These are phyloP conservation scores for Zygoascus biomembranicola DNA, from an alignment of 805 yeast species.

Conservation along the genomic window DNA sequence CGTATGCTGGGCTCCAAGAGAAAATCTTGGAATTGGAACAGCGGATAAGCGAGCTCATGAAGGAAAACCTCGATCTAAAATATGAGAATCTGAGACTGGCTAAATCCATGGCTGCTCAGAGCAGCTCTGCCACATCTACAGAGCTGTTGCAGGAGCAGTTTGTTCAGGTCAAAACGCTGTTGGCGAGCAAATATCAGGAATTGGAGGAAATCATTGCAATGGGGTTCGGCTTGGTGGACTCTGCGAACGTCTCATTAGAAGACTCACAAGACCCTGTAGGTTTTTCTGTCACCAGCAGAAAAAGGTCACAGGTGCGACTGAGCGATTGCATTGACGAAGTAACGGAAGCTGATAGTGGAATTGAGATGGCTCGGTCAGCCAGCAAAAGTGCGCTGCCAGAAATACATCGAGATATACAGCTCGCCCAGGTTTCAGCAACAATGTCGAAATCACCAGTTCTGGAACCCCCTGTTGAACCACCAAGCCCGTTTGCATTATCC, in stretches of 20 bases:
- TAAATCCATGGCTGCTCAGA: conserved; percentile 2
- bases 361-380: not conserved
- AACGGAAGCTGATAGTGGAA: not conserved
- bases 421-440: not conserved
- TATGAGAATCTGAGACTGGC: conserved; percentile 14
- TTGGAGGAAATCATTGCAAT: conserved; percentile 7
- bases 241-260: not conserved
- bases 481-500: not conserved
- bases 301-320: not conserved
- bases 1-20: conserved; percentile 36
- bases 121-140: not conserved
- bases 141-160: not conserved
- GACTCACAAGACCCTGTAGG: not conserved
- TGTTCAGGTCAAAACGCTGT: conserved; percentile 3
- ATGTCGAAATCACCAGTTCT: not conserved
- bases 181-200: conserved; percentile 10
- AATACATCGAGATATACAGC: too few species aligned
- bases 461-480: not conserved
- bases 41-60: conserved; percentile 30
- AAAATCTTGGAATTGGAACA: conserved; percentile 38
- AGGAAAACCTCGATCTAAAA: conserved; percentile 32
- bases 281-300: not conserved
- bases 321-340: conserved; percentile 1
- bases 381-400: not conserved
- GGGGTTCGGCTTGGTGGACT: not conserved